A percentile compares a stretch with the other conserved stretches of the same genome.
Conservation (phyloP, 768 basidiomycete species). For the Pulveroboletus sp. region DNA sequence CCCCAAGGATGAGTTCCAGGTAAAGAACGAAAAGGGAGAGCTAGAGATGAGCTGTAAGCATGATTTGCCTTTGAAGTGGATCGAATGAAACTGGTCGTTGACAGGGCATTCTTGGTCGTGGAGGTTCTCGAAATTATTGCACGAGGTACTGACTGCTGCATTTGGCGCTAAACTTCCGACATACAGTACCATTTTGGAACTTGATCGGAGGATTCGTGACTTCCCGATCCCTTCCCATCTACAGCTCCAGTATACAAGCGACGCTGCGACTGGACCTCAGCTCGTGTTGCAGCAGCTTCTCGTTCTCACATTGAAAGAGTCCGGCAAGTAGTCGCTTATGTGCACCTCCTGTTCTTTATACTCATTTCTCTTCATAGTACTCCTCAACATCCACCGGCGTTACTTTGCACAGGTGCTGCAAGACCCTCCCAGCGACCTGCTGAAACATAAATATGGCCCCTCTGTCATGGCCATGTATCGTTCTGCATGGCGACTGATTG, state of each 20-base stretch:
- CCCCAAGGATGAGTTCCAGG: slow-evolving; percentile 45
- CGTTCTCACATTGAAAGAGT: slow-evolving; percentile 47
- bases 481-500: slow-evolving; percentile 65
- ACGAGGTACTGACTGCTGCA: slow-evolving; percentile 47
- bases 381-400: slow-evolving; percentile 63
- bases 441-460: slow-evolving; percentile 60
- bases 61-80: not conserved
- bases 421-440: slow-evolving; percentile 53
- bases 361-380: slow-evolving; percentile 35
- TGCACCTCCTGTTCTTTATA: not conserved
- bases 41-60: slow-evolving; percentile 43
- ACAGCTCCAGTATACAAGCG: slow-evolving; percentile 33
- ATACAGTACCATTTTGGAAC: slow-evolving; percentile 51
- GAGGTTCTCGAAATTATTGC: slow-evolving; percentile 52
- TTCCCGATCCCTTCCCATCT: slow-evolving; percentile 50
- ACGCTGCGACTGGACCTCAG: slow-evolving; percentile 17
- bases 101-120: slow-evolving; percentile 56
- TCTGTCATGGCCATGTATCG: slow-evolving; percentile 74
- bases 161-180: slow-evolving; percentile 52
- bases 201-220: slow-evolving; percentile 62
- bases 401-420: slow-evolving; percentile 68
- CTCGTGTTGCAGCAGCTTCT: slow-evolving; percentile 42
- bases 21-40: slow-evolving; percentile 32
- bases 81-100: not conserved
- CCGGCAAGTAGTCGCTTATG: slow-evolving; percentile 33